These are phyloP conservation scores for Tylopilus sp. DNA, from an alignment of 1,284 basidiomycete genomes.

Conservation along the genomic window DNA sequence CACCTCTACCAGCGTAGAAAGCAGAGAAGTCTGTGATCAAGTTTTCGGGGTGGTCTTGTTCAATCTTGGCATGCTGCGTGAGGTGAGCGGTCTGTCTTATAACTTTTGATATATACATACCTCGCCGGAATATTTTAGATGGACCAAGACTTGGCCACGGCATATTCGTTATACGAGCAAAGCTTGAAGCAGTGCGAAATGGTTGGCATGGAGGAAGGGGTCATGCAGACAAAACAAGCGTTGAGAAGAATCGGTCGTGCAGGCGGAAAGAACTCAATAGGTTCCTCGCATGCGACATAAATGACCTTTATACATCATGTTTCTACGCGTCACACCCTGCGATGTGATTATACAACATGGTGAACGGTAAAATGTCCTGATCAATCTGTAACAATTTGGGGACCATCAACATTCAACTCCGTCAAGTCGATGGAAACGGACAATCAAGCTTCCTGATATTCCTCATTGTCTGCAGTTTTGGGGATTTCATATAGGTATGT, in stretches of 20 bases:
- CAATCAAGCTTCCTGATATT: neutral
- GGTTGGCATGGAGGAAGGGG: constrained; percentile 63
- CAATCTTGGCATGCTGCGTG: constrained; percentile 66
- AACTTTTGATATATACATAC: too few relatives aligned
- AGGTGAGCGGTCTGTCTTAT: constrained; percentile 43
- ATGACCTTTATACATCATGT: neutral
- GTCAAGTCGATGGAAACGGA: neutral
- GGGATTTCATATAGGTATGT: constrained; percentile 5
- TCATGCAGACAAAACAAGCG: constrained; percentile 60
- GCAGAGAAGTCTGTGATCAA: constrained; percentile 59
- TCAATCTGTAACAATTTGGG: neutral
- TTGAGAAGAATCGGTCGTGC: constrained; percentile 49
- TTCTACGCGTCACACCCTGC: too few relatives aligned
- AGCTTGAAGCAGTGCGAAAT: constrained; percentile 62
- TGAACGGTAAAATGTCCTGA: neutral
- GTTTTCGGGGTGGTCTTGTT: constrained; percentile 70
- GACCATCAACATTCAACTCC: neutral
- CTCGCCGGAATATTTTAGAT: constrained; percentile 50
- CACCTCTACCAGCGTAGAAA: constrained; percentile 13
- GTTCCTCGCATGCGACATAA: neutral
- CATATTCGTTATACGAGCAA: constrained; percentile 56
- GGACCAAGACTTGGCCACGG: constrained; percentile 57
- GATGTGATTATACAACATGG: neutral
- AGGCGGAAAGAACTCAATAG: constrained; percentile 7
- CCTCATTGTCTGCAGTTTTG: neutral